These are phyloP conservation scores for Phoma sp. DNA, from an alignment of 2,329 filamentous ascomycete genomes.

Conservation along the genomic window DNA sequence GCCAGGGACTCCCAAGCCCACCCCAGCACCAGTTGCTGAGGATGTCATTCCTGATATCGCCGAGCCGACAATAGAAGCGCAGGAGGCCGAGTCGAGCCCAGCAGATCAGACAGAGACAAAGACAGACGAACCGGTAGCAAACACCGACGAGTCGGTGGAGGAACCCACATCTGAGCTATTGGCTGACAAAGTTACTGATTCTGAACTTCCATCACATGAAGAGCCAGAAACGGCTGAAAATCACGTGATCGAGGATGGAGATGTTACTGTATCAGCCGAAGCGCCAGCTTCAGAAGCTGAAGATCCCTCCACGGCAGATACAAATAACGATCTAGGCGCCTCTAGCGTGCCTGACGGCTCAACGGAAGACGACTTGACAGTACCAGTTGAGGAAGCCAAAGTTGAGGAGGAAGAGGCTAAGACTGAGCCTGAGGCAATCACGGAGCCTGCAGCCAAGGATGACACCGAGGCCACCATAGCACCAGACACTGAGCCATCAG, in stretches of 20 bases:
- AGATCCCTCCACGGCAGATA: not conserved
- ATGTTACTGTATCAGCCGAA: not conserved
- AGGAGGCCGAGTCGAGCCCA: constrained; percentile 23
- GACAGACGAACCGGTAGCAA: constrained; percentile 24
- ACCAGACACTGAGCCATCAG: not conserved
- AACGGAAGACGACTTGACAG: not conserved
- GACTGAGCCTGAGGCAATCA: not conserved
- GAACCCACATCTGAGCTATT: constrained; percentile 25
- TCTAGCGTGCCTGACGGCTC: not conserved
- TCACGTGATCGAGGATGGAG: constrained; percentile 17
- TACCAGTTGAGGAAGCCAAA: constrained; percentile 6
- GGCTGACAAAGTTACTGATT: constrained; percentile 12
- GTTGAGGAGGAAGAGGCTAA: not conserved
- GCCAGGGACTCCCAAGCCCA: constrained; percentile 32
- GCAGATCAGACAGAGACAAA: constrained; percentile 25
- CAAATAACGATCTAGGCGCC: not conserved
- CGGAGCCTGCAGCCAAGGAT: constrained; percentile 4
- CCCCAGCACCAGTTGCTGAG: constrained; percentile 23
- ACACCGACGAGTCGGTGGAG: constrained; percentile 26
- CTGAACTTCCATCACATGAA: constrained; percentile 10
- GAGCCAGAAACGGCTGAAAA: constrained; percentile 11
- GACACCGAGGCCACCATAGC: constrained; percentile 5
- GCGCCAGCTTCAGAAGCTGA: not conserved
- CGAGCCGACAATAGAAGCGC: constrained; percentile 25
- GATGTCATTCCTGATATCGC: constrained; percentile 28